phyloP scores from a whole-genome alignment of 768 basidiomycete genomes.

The Lactifluus pinguis region DNA sequence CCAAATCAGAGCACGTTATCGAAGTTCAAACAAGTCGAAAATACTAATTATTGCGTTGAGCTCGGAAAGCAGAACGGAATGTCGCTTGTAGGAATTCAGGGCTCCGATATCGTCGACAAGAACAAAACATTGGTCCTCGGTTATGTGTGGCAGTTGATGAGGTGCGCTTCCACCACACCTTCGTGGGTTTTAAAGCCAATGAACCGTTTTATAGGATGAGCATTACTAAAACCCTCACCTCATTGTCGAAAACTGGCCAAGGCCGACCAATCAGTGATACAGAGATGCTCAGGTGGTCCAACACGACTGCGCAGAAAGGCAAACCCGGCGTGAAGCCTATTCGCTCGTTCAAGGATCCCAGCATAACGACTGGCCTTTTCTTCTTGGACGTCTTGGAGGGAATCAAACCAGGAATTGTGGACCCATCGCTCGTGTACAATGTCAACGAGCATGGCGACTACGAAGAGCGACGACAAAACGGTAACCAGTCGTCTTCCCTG shows the following conservation, averaged over 20 bases:
- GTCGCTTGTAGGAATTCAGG: constrained; percentile 96
- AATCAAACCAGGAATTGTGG: constrained; percentile 90
- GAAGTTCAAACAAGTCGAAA: constrained; percentile 96
- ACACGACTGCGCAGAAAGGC: constrained; percentile 70
- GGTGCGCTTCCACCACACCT: constrained; percentile 37
- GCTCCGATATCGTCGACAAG: constrained; percentile 95
- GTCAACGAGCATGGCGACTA: constrained; percentile 57
- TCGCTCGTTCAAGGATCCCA: constrained; percentile 91
- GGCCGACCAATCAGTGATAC: constrained; percentile 84
- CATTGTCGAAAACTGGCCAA: constrained; percentile 53
- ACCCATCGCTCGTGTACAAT: constrained; percentile 66
- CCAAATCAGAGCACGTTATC: constrained; percentile 81
- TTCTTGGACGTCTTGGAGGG: constrained; percentile 89
- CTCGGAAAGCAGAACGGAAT: constrained; percentile 88
- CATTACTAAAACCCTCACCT: constrained; percentile 82
- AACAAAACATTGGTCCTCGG: constrained; percentile 87
- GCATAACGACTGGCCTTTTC: constrained; percentile 82
- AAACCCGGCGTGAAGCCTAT: constrained; percentile 54
- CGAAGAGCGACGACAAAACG: constrained; percentile 88
- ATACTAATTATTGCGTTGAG: constrained; percentile 94
- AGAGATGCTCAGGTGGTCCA: constrained; percentile 96
- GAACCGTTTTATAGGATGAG: constrained; percentile 45
- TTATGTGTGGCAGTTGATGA: constrained; percentile 96
- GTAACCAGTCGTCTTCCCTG: constrained; percentile 34
- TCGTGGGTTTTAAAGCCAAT: not conserved